Conservation (phyloP, 176 grass and related monocot genomes). For the Eragrostis curvula region DNA sequence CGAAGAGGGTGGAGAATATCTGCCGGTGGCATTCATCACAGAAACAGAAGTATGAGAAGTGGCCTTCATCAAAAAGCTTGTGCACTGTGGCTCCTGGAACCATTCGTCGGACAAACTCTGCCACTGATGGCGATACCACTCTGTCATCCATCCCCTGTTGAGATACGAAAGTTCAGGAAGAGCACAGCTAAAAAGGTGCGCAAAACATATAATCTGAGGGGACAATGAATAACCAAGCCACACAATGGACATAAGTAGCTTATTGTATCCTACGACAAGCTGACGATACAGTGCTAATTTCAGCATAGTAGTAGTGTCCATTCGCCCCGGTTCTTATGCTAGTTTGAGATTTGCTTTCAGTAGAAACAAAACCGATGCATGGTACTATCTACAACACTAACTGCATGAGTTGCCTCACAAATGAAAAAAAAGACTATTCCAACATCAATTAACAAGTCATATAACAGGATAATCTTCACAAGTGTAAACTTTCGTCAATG, state of each 20-base stretch:
- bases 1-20: constrained; percentile 95
- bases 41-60: constrained; percentile 97
- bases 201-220: neutral
- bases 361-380: neutral
- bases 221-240: neutral
- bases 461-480: neutral
- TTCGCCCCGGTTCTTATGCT: constrained; percentile 13
- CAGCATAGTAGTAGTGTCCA: neutral
- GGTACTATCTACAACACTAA: neutral
- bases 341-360: constrained; percentile 18
- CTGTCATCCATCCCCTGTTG: constrained; percentile 89
- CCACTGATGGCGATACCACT: constrained; percentile 77
- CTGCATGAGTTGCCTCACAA: neutral
- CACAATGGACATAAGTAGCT: neutral
- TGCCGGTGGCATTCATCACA: constrained; percentile 94
- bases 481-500: neutral
- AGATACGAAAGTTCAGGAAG: constrained; percentile 1
- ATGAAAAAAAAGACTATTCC: constrained; percentile 15
- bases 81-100: constrained; percentile 87
- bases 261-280: constrained; percentile 1
- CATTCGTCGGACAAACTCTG: constrained; percentile 67
- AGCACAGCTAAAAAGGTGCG: neutral
- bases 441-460: neutral
- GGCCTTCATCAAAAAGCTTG: constrained; percentile 76
- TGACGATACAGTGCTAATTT: neutral